Evolutionary conservation across 2,329 filamentous ascomycete genomes (phyloP).

Genomic region (Alternaria dauci): DNA sequence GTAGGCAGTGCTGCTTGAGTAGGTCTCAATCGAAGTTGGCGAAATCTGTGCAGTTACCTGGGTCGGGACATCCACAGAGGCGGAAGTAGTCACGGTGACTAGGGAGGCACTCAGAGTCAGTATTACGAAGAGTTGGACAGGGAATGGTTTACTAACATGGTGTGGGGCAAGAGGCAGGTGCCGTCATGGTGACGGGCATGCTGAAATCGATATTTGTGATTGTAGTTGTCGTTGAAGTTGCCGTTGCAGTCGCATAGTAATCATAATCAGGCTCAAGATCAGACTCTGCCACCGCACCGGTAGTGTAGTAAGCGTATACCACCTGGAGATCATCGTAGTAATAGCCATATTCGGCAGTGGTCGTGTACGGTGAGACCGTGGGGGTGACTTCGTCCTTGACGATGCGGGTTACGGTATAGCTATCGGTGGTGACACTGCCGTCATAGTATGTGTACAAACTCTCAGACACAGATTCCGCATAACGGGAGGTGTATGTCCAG

Average conservation of each 20-base stretch:
- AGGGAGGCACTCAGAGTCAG: not conserved
- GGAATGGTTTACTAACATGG: slow-evolving; percentile 15
- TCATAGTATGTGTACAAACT: slow-evolving; percentile 25
- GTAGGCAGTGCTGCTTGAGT: slow-evolving; percentile 15
- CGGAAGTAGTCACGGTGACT: slow-evolving; percentile 30
- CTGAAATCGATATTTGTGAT: slow-evolving; percentile 24
- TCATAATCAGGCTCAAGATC: slow-evolving; percentile 34
- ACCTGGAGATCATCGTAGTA: slow-evolving; percentile 26
- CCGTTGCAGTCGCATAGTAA: slow-evolving; percentile 12
- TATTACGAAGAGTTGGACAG: not conserved
- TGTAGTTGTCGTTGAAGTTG: slow-evolving; percentile 12
- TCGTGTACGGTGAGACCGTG: slow-evolving; percentile 27
- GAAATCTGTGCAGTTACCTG: slow-evolving; percentile 35
- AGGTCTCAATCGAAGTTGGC: slow-evolving; percentile 30
- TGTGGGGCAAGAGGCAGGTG: slow-evolving; percentile 39
- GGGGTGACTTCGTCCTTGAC: slow-evolving; percentile 39
- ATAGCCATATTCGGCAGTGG: slow-evolving; percentile 15
- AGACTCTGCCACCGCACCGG: slow-evolving; percentile 31
- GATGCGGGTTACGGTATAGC: slow-evolving; percentile 23
- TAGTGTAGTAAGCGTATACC: slow-evolving; percentile 33
- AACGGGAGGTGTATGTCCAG: slow-evolving; percentile 38
- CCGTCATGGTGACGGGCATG: slow-evolving; percentile 45
- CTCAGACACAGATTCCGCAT: slow-evolving; percentile 25
- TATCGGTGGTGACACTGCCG: slow-evolving; percentile 18
- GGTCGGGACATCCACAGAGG: slow-evolving; percentile 32